These are phyloP conservation scores for Collybiopsis luxurians DNA, from an alignment of 768 basidiomycete species.

Conservation along the genomic window DNA sequence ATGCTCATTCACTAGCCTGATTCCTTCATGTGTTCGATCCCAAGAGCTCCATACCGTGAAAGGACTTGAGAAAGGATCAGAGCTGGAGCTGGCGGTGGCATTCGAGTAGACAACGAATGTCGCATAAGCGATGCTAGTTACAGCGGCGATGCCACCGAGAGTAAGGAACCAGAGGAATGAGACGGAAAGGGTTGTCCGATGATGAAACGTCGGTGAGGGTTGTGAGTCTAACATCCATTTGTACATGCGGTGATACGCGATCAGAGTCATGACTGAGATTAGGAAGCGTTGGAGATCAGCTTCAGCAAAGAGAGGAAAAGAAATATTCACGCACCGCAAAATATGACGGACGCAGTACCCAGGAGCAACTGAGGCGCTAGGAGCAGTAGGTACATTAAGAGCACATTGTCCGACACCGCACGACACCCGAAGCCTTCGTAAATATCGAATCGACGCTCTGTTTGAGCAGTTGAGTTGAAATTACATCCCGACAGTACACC, in stretches of 20 bases:
- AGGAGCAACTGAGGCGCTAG: constrained; percentile 3
- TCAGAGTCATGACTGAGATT: background rate
- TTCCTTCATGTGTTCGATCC: background rate
- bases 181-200: background rate
- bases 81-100: background rate
- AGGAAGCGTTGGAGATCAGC: background rate
- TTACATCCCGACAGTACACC: background rate
- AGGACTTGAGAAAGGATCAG: background rate
- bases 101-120: background rate
- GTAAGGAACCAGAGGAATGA: constrained; percentile 4
- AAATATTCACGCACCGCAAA: background rate
- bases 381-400: constrained; percentile 1
- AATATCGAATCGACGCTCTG: constrained; percentile 6
- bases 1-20: background rate
- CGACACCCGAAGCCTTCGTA: constrained; percentile 7
- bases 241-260: constrained; percentile 1
- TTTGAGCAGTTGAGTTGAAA: background rate
- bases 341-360: background rate
- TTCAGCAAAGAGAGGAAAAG: background rate
- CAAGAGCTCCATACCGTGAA: background rate
- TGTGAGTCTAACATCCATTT: constrained; percentile 3
- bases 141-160: background rate
- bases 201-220: background rate
- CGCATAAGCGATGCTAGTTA: background rate
- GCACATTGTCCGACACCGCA: constrained; percentile 2